Evolutionary conservation across 2,329 filamentous ascomycete genomes (phyloP).

Genomic region (Neurospora sp.): DNA sequence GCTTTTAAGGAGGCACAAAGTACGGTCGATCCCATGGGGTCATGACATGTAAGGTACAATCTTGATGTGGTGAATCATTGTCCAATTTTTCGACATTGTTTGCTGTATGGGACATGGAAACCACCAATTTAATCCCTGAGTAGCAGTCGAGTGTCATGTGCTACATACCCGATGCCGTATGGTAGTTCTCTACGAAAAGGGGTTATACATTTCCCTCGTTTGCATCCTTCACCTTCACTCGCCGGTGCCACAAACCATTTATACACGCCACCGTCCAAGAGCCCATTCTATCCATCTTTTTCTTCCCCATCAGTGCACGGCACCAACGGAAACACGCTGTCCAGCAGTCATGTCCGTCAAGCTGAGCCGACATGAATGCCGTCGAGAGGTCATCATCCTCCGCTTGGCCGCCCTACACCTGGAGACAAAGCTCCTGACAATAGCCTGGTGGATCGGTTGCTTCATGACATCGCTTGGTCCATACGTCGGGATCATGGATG

Average conservation of each 20-base stretch:
- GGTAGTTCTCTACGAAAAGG: neutral
- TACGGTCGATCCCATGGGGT: neutral
- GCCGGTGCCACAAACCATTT: neutral
- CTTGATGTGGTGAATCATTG: neutral
- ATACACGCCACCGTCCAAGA: neutral
- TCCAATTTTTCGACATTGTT: neutral
- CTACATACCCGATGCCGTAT: neutral
- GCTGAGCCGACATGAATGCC: neutral
- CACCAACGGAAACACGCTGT: neutral
- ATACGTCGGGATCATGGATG: conserved; percentile 15
- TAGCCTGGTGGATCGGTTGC: conserved; percentile 5
- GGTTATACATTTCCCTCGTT: neutral
- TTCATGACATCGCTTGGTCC: conserved; percentile 9
- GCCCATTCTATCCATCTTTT: neutral
- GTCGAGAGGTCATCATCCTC: conserved; percentile 5
- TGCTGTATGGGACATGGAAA: neutral
- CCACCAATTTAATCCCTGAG: neutral
- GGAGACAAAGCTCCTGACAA: conserved; percentile 6
- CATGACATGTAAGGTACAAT: neutral
- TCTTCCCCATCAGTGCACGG: neutral
- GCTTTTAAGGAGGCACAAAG: neutral
- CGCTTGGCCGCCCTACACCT: conserved; percentile 9
- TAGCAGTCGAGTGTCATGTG: neutral
- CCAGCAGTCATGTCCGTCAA: neutral
- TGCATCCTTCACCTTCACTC: neutral